Evolutionary conservation across 1,284 basidiomycete species (phyloP).

Genomic region (Leccinum griseonigrum): DNA sequence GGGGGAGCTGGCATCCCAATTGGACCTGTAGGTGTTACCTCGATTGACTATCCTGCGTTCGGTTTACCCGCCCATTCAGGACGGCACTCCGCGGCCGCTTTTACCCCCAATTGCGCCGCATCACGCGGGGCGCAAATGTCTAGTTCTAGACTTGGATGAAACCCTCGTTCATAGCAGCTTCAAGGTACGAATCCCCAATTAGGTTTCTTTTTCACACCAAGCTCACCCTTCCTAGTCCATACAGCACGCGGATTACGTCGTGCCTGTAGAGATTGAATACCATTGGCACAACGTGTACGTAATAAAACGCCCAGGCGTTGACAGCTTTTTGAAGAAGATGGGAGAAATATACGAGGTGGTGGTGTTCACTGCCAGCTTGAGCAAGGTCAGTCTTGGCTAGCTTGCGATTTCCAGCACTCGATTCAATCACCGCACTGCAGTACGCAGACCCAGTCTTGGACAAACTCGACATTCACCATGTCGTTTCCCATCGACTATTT

Average conservation of each 20-base stretch:
- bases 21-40: constrained; percentile 57
- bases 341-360: constrained; percentile 98
- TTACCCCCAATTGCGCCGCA: constrained; percentile 73
- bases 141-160: constrained; percentile 94
- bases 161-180: constrained; percentile 93
- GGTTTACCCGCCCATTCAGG: constrained; percentile 41
- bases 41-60: neutral
- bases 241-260: constrained; percentile 95
- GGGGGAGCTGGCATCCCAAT: constrained; percentile 84
- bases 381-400: constrained; percentile 63
- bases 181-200: constrained; percentile 54
- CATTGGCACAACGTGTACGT: constrained; percentile 99
- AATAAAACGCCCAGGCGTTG: constrained; percentile 97
- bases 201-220: neutral
- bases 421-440: constrained; percentile 39
- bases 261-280: constrained; percentile 98
- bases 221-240: constrained; percentile 64
- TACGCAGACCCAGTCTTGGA: constrained; percentile 99
- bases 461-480: constrained; percentile 90
- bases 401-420: neutral
- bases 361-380: constrained; percentile 95
- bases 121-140: constrained; percentile 85
- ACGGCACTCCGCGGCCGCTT: constrained; percentile 83
- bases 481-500: constrained; percentile 96
- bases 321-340: constrained; percentile 96